phyloP scores from a whole-genome alignment of 1,139 yeast genomes.

The Debaryomyces singareniensis region DNA sequence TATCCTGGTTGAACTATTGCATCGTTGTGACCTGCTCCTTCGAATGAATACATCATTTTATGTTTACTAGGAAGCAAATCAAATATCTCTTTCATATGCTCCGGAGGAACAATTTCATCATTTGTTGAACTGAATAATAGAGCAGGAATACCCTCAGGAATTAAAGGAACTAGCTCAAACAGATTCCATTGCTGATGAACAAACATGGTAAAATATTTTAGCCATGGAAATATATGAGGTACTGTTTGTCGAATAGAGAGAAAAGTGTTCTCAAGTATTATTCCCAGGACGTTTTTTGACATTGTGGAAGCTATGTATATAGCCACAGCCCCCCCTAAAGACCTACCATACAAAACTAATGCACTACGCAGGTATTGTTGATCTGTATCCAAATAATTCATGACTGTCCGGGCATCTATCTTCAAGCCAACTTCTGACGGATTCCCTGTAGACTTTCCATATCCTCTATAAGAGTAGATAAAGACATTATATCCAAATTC shows the following conservation, averaged over 20 bases:
- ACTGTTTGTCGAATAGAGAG: conserved; percentile 71
- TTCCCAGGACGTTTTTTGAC: conserved; percentile 46
- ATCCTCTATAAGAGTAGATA: conserved; percentile 86
- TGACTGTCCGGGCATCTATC: conserved; percentile 70
- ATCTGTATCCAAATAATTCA: conserved; percentile 47
- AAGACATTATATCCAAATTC: conserved; percentile 72
- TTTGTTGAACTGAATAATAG: conserved; percentile 65
- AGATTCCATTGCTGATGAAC: conserved; percentile 86
- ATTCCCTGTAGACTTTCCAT: conserved; percentile 76
- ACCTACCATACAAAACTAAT: conserved; percentile 75
- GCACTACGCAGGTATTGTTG: conserved; percentile 47
- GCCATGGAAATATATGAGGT: conserved; percentile 73
- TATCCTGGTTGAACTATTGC: conserved; percentile 68
- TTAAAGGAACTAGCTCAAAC: conserved; percentile 49
- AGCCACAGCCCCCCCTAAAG: conserved; percentile 94
- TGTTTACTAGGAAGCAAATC: conserved; percentile 38
- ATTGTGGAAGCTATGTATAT: conserved; percentile 66
- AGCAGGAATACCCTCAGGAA: conserved; percentile 55
- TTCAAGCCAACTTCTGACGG: conserved; percentile 80
- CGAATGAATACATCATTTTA: conserved; percentile 48
- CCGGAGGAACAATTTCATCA: conserved; percentile 91
- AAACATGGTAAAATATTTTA: conserved; percentile 50
- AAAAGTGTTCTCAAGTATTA: conserved; percentile 84
- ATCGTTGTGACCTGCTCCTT: conserved; percentile 69
- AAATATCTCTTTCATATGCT: conserved; percentile 64